Conservation (phyloP, 1,139 yeast genomes). For the Candida sp. region DNA sequence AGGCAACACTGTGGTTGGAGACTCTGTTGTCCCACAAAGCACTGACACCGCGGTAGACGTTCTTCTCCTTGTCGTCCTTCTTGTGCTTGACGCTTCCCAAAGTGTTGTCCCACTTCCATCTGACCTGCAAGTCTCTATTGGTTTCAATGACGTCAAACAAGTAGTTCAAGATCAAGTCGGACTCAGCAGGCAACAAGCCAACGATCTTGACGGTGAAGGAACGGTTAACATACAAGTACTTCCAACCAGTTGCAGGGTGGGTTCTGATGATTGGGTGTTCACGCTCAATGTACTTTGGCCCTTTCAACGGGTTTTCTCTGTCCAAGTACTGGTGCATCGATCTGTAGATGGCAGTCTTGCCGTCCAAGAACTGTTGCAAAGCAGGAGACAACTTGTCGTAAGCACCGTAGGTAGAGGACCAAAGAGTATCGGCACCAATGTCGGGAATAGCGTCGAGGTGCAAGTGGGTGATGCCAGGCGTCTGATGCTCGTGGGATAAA, state of each 20-base stretch:
- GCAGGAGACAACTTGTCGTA: conserved; percentile 41
- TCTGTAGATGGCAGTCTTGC: conserved; percentile 36
- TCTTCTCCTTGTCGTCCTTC: conserved; percentile 30
- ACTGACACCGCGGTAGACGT: conserved; percentile 54
- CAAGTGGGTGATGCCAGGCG: conserved; percentile 41
- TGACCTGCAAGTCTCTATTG: conserved; percentile 48
- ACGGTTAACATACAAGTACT: conserved; percentile 38
- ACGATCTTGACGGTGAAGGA: conserved; percentile 38
- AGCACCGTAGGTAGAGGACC: conserved; percentile 43
- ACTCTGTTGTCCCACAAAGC: conserved; percentile 64
- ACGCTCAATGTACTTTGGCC: conserved; percentile 36
- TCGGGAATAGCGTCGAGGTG: conserved; percentile 36
- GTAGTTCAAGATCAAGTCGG: conserved; percentile 32
- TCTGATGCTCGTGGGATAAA: conserved; percentile 30
- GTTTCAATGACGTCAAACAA: conserved; percentile 34
- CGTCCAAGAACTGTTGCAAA: conserved; percentile 37
- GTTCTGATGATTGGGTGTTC: conserved; percentile 44
- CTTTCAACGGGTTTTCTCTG: conserved; percentile 33
- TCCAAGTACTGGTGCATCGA: conserved; percentile 38
- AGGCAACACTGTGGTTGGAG: conserved; percentile 52
- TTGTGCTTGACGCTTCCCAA: conserved; percentile 3
- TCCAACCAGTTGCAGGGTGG: conserved; percentile 49
- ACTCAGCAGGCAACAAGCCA: conserved; percentile 37
- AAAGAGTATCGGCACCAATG: conserved; percentile 40
- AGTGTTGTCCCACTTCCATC: conserved; percentile 49